A percentile compares a stretch with the other conserved stretches of the same genome.
These are phyloP conservation scores for Lignosus rhinocerotis DNA, from an alignment of 1,284 basidiomycete species.

Conservation along the genomic window DNA sequence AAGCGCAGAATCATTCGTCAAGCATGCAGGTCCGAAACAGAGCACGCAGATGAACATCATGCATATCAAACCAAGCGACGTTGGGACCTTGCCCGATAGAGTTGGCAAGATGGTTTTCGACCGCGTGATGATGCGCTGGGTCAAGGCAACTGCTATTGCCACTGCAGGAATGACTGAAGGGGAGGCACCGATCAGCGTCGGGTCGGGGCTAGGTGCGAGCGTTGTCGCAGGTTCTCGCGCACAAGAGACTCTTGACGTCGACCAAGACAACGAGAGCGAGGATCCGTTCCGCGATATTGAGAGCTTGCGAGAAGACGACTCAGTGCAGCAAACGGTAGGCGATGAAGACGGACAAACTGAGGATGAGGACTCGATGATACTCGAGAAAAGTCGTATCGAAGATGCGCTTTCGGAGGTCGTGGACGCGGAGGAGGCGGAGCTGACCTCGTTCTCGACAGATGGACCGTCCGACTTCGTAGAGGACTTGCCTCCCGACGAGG, in stretches of 20 bases:
- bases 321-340: conserved; percentile 13
- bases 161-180: conserved; percentile 34
- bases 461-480: conserved; percentile 39
- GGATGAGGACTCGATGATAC: conserved; percentile 29
- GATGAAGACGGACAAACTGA: conserved; percentile 30
- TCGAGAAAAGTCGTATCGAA: conserved; percentile 52
- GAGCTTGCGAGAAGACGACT: conserved; percentile 65
- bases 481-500: conserved; percentile 33
- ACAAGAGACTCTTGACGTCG: conserved; percentile 38
- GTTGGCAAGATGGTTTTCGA: conserved; percentile 90
- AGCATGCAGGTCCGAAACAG: conserved; percentile 77
- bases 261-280: conserved; percentile 57
- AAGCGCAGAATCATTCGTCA: conserved; percentile 78
- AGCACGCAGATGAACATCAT: conserved; percentile 76
- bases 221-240: background rate
- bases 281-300: conserved; percentile 89
- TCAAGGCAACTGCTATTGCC: conserved; percentile 53
- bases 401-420: conserved; percentile 43
- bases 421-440: conserved; percentile 64
- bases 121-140: conserved; percentile 79
- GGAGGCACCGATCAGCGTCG: conserved; percentile 33
- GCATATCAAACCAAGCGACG: conserved; percentile 78
- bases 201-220: background rate
- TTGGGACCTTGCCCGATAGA: conserved; percentile 71
- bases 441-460: conserved; percentile 75